These are phyloP conservation scores for Parietichytrium sp. DNA, from an alignment of 108 stramenopile genomes.

Conservation along the genomic window DNA sequence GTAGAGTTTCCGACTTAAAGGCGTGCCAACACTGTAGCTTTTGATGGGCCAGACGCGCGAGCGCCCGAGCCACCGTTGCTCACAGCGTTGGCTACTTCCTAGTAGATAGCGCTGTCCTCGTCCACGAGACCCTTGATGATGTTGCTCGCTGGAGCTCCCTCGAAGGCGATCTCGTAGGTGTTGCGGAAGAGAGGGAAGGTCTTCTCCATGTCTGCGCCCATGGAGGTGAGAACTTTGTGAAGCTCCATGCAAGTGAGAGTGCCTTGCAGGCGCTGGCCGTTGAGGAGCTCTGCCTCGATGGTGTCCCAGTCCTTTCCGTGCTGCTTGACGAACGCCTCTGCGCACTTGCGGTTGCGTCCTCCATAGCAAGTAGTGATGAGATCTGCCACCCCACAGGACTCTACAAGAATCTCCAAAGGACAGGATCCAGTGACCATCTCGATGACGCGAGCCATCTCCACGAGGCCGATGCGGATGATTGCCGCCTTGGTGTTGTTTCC, in stretches of 20 bases:
- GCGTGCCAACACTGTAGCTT: too few relatives aligned
- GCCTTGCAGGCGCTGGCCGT: constrained; percentile 92
- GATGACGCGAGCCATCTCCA: constrained; percentile 87
- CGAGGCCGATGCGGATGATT: constrained; percentile 77
- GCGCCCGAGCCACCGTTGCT: too few relatives aligned
- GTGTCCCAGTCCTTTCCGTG: constrained; percentile 39
- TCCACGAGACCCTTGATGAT: constrained; percentile 77
- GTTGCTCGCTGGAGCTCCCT: constrained; percentile 58
- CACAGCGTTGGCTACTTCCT: too few relatives aligned
- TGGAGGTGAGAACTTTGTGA: constrained; percentile 65
- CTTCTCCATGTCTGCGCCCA: constrained; percentile 50
- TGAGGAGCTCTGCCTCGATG: constrained; percentile 76
- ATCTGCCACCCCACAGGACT: constrained; percentile 93
- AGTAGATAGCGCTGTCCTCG: too few relatives aligned
- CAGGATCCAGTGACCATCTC: constrained; percentile 75
- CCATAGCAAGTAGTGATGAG: constrained; percentile 95
- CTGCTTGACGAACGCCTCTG: constrained; percentile 76
- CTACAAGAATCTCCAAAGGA: constrained; percentile 68
- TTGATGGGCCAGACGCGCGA: too few relatives aligned
- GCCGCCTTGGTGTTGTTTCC: constrained; percentile 97
- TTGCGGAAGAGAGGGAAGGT: constrained; percentile 79
- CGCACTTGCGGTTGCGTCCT: constrained; percentile 88
- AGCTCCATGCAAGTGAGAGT: constrained; percentile 78
- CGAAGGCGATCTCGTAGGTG: constrained; percentile 79
- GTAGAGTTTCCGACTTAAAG: too few relatives aligned